Evolutionary conservation across 106 monocot genomes (phyloP), one percentile per base, ranked within the genome.

Genomic region (Allium fistulosum): DNA sequence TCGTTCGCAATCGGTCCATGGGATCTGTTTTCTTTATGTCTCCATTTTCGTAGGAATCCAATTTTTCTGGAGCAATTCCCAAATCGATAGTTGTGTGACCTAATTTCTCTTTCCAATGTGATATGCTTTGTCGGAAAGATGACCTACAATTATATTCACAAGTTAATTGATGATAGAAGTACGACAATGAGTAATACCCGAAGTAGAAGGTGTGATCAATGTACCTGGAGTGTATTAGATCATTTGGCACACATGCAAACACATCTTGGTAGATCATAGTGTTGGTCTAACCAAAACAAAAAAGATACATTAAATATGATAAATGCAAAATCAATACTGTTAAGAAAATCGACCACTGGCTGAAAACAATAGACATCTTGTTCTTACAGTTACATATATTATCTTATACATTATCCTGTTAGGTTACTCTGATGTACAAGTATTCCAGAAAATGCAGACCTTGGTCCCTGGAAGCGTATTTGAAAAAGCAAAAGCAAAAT

Each of bases 191-290:
- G 27, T 15, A 8, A 27, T 11, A 17, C 49, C 1, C 26, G 27
- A 71, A 48, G 11, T 12, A 58, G 17, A 11, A 26, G 26, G 15
- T 61, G 17, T n/a, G 14, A 62, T 46, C 50, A 11, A 46, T 10
- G 49, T 80, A 99, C 99, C 99, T 93, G 46, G 99, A 87, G 69
- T 93, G 99, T 71, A 87, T 90, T 18, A 87, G 84, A 80, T 99
- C 99, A 75, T 85, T 93, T 47, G 99, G 99, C 49, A 99, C 83
- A 63, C 99, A 99, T 11, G 99, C 81, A 71, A 99, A 99, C 13
- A 99, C 90, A 60, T 99, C 87, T 71, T 99, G 93, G 67, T 99
- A 99, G 27, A 99, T 83, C 80, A 76, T 86, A 26, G 80, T 78
- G 18, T 83, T 87, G 15, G 80, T 80, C 87, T 88, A 76, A 37